Base-by-base conservation (phyloP, 106 monocot species). In the Dioscorea zingiberensis region DNA sequence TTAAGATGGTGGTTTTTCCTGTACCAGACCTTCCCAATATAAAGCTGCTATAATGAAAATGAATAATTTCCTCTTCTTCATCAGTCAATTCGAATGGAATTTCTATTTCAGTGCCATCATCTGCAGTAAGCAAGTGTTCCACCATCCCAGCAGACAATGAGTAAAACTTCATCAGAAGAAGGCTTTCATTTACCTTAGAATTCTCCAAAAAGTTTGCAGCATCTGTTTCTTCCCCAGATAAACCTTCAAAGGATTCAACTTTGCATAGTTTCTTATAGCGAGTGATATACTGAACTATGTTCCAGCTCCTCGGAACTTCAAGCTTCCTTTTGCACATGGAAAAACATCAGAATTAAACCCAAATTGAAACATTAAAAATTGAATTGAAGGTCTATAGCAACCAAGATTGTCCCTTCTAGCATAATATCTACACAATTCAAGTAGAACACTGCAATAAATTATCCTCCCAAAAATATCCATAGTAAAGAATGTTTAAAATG, bases 21-120 rank as follows among this genome's bases (percentile, higher is more conserved):
- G 76, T 76, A 5, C 76, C 76, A 12, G 69, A 76, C 27, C 76
- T 69, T 25, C 76, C 76, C 44, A 76, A 55, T 30, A 76, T 76
- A 58, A 76, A 76, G 27, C 61, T 16, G 25, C 63, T 76, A 16
- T 53, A 27, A 56, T 69, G 63, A 25, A 57, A 76, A 27, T 28
- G 23, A 56, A 76, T 63, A 21, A 69, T 64, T 15, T 76, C 63
- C 13, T 12, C 25, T 58, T 69, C 76, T 30, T 57, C 19, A 57
- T 69, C 56, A 32, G 69, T 57, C 21, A 76, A 62, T 64, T 76
- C 76, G 58, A 69, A 76, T 19, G 76, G 76, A 30, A 69, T 54
- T 8, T 64, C 69, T 17, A 76, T 16, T 46, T 76, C 76, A 17
- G 19, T 48, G 26, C 76, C 76, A 69, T 76, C 69, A 6, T 11